Evolutionary conservation across 2,329 filamentous ascomycete genomes (phyloP).

Genomic region (Aphanoascus verrucosus): DNA sequence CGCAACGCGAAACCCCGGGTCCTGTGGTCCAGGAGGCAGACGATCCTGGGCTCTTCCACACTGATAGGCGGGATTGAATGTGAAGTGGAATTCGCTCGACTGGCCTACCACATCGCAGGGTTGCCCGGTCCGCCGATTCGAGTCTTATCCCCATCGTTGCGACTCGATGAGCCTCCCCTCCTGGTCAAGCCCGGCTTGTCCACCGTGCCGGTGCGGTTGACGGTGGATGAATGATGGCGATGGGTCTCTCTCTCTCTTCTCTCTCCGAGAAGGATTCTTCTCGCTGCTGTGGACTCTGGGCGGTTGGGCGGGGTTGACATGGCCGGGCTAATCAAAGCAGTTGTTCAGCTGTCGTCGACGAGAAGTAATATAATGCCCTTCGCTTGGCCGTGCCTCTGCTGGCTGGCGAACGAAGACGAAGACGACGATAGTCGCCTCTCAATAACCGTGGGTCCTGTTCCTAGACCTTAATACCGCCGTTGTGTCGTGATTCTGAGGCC

Average conservation of each 20-base stretch:
- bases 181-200: not conserved
- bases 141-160: not conserved
- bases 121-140: not conserved
- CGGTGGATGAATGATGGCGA: not conserved
- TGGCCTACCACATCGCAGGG: conserved; percentile 14
- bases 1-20: conserved; percentile 7
- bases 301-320: not conserved
- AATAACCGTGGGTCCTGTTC: conserved; percentile 2
- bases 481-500: not conserved
- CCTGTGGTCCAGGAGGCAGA: conserved; percentile 5
- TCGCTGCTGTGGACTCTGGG: conserved; percentile 5
- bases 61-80: conserved; percentile 10
- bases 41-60: not conserved
- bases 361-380: not conserved
- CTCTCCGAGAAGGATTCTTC: not conserved
- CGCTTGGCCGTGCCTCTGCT: not conserved
- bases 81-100: conserved; percentile 8
- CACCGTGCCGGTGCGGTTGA: not conserved
- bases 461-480: not conserved
- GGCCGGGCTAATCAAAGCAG: not conserved
- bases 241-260: not conserved
- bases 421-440: not conserved
- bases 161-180: not conserved
- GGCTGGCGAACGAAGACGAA: too few relatives aligned
- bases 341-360: not conserved